Percentiles rank a stretch among this genome's conserved stretches.
These are phyloP conservation scores for Alternaria arbusti DNA, from an alignment of 2,329 filamentous ascomycete species.

Conservation along the genomic window DNA sequence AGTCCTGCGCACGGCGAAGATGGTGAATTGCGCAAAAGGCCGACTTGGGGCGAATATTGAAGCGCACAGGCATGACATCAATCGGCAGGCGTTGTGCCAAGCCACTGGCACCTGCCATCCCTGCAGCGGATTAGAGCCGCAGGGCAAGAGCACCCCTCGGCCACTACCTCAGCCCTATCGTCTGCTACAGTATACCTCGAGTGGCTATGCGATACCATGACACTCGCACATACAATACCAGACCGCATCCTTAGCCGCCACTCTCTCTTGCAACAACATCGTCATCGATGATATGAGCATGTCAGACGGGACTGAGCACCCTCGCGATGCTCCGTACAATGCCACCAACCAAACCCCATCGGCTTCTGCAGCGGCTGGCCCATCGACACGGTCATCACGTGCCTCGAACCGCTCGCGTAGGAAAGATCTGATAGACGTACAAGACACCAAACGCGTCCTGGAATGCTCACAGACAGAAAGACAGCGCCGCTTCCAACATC, in stretches of 20 bases:
- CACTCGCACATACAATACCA: neutral
- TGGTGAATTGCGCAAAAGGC: slow-evolving; percentile 6
- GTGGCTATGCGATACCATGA: neutral
- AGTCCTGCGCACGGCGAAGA: slow-evolving; percentile 9
- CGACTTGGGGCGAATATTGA: slow-evolving; percentile 21
- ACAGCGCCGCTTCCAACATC: slow-evolving; percentile 40
- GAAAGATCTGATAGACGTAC: slow-evolving; percentile 27
- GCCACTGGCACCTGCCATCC: slow-evolving; percentile 15
- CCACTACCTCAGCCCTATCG: slow-evolving; percentile 18
- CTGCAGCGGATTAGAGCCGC: slow-evolving; percentile 20
- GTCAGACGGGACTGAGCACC: slow-evolving; percentile 13
- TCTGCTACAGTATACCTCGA: no score
- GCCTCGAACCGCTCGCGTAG: neutral
- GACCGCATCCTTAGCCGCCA: slow-evolving; percentile 1
- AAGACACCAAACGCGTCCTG: slow-evolving; percentile 34
- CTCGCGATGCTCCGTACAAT: slow-evolving; percentile 4
- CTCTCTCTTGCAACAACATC: neutral
- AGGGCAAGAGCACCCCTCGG: slow-evolving; percentile 17
- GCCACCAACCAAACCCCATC: neutral
- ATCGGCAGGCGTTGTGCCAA: slow-evolving; percentile 12
- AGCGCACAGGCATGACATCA: slow-evolving; percentile 18
- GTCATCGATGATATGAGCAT: slow-evolving; percentile 34
- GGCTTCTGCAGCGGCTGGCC: neutral
- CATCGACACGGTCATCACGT: neutral
- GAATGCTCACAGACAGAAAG: slow-evolving; percentile 38